Percentiles rank a stretch among this genome's conserved stretches.
phyloP scores from a whole-genome alignment of 257 asterid species.

The Mentha longifolia region DNA sequence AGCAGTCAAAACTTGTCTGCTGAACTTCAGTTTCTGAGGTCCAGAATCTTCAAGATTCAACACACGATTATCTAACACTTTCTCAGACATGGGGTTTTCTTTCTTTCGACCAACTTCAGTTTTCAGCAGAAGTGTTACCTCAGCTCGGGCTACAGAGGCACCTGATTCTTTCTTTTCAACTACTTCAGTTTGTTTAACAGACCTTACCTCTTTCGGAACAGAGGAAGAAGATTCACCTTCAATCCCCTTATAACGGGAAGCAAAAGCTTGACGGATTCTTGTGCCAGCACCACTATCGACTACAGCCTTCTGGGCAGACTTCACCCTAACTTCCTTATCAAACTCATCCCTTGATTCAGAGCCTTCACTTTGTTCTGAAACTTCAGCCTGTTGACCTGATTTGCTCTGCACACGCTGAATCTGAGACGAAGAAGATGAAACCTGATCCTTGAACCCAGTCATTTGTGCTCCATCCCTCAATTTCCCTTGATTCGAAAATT shows the following conservation, averaged over 20 bases:
- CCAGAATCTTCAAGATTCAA: conserved; percentile 58
- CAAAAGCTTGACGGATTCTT: conserved; percentile 53
- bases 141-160: conserved; percentile 40
- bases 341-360: conserved; percentile 45
- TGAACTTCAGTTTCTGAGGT: conserved; percentile 44
- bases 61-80: conserved; percentile 40
- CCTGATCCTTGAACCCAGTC: conserved; percentile 43
- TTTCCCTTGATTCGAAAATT: conserved; percentile 42
- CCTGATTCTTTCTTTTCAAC: conserved; percentile 42
- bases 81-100: conserved; percentile 41
- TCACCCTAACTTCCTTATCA: conserved; percentile 38
- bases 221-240: conserved; percentile 47
- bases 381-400: conserved; percentile 41
- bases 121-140: conserved; percentile 38
- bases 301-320: conserved; percentile 42
- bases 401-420: conserved; percentile 33
- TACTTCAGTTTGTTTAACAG: conserved; percentile 45
- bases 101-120: conserved; percentile 45
- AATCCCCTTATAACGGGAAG: conserved; percentile 48
- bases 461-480: conserved; percentile 42
- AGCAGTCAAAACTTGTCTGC: conserved; percentile 42
- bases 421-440: conserved; percentile 1
- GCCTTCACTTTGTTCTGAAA: conserved; percentile 48
- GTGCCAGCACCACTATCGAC: conserved; percentile 55
- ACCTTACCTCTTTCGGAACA: conserved; percentile 45